These are phyloP conservation scores for Xylaria cubensis DNA, from an alignment of 495 filamentous ascomycete species.

Conservation along the genomic window DNA sequence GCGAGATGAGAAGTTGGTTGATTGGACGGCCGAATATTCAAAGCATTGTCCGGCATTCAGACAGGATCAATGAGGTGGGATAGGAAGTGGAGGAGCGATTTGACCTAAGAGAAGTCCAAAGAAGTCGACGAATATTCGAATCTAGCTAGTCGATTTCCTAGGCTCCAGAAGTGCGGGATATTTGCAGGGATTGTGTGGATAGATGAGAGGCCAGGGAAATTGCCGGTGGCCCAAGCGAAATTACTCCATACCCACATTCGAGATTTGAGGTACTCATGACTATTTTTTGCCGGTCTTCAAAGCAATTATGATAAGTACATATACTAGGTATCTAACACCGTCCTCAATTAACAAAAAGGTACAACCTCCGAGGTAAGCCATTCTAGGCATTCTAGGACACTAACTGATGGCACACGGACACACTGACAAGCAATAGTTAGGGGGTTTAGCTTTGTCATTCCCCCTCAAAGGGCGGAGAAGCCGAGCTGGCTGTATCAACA, in stretches of 20 bases:
- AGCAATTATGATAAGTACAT: not conserved
- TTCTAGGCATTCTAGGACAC: not conserved
- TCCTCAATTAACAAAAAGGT: no score
- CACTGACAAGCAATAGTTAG: not conserved
- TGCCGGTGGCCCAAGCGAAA: constrained; percentile 39
- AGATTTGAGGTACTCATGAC: not conserved
- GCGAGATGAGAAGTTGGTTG: constrained; percentile 6
- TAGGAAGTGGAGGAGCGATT: constrained; percentile 12
- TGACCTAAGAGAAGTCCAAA: not conserved
- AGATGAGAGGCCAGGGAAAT: constrained; percentile 32
- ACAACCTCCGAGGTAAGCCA: not conserved
- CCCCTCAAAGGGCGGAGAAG: not conserved
- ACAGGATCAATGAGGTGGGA: constrained; percentile 23
- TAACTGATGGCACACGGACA: not conserved
- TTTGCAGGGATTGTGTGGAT: constrained; percentile 26
- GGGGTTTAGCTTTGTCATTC: not conserved
- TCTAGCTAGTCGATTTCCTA: not conserved
- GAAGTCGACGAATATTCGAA: not conserved
- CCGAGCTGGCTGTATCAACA: not conserved
- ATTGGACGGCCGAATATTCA: not conserved
- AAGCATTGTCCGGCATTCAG: constrained; percentile 13
- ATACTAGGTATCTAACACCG: not conserved
- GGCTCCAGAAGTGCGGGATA: not conserved
- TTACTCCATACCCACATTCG: constrained; percentile 32
- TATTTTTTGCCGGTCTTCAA: no score